A percentile compares a stretch with the other conserved stretches of the same genome.
Conservation (phyloP, 306 rosid genomes). For the Boehmeria nivea region DNA sequence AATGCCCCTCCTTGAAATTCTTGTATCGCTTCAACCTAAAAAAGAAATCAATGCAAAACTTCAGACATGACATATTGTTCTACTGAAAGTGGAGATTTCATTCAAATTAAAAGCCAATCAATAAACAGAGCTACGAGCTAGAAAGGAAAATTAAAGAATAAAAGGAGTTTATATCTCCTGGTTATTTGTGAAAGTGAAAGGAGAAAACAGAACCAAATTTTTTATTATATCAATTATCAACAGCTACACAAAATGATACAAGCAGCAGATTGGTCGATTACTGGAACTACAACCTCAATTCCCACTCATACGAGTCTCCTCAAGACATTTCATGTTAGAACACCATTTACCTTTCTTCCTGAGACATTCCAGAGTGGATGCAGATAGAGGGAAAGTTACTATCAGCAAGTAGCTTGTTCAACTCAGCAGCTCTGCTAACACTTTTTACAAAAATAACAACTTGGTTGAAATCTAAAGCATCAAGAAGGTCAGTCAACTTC, state of each 20-base stretch:
- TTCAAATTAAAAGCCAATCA: too few relatives aligned
- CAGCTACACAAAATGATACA: neutral
- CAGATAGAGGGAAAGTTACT: slow-evolving; percentile 72
- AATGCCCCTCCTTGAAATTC: slow-evolving; percentile 74
- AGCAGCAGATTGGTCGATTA: neutral
- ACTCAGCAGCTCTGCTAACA: slow-evolving; percentile 64
- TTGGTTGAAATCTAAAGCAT: slow-evolving; percentile 75
- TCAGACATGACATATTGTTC: neutral
- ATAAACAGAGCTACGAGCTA: too few relatives aligned
- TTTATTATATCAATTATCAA: neutral
- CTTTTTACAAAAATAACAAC: slow-evolving; percentile 74
- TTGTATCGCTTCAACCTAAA: slow-evolving; percentile 67
- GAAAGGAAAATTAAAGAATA: too few relatives aligned
- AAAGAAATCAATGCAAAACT: slow-evolving; percentile 3
- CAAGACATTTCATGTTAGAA: neutral
- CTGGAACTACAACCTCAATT: neutral
- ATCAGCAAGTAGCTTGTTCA: slow-evolving; percentile 68
- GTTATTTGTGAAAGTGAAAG: too few relatives aligned
- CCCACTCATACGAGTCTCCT: neutral
- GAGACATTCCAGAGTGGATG: slow-evolving; percentile 79
- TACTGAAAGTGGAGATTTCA: too few relatives aligned
- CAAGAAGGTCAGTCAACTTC: slow-evolving; percentile 73
- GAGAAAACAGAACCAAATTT: too few relatives aligned
- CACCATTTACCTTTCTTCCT: slow-evolving; percentile 59
- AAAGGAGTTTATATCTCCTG: too few relatives aligned